Base-by-base conservation (phyloP, 352 stramenopile species). In the Globisporangium lucens region DNA sequence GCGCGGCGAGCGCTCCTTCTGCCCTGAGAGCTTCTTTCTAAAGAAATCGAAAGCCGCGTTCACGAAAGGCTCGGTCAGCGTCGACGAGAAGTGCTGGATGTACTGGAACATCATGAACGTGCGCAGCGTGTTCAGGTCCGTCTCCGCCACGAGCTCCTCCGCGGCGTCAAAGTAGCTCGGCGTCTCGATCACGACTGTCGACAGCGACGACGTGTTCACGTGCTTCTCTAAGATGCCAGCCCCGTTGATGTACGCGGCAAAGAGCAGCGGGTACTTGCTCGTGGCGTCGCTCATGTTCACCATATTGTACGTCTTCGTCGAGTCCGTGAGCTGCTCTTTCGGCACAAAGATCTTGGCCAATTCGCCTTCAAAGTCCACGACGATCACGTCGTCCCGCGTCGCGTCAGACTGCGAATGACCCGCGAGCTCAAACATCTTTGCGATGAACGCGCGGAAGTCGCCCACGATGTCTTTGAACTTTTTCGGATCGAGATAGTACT, bases 41-140 rank as follows among this genome's bases (percentile, higher is more conserved):
- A 93, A 97, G 70, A 99, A 98, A 3, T 90, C 80, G 69, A 98
- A 98, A 13, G 85, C 79, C 1, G 89, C 89, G n/a, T 91, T 72
- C 8, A 97, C 79, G 56, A 98, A 98, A 8, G 80, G 68, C 53
- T 91, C 78, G 58, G 82, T 85, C 2, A 93, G 69, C 5, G 68
- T 68, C 0, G 66, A 20, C 2, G 74, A 74, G 22, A 79, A 81
- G 33, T 75, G 33, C 2, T 71, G 74, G 15, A 93, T 72, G 47
- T 87, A 80, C 53, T 93, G 74, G 65, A 83, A 93, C 38, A 70
- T 66, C 29, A 93, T 55, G 4, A 90, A 41, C 17, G 77, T 74
- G 59, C 85, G 75, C 27, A 93, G 71, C 0, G 75, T 82, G 13
- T 71, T 56, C n/a, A 93, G 61, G 1, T 78, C 68, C 3, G 83